Evolutionary conservation across 1,284 basidiomycete genomes (phyloP), one percentile per base, ranked within the genome.

Genomic region (Tylopilus sp.): DNA sequence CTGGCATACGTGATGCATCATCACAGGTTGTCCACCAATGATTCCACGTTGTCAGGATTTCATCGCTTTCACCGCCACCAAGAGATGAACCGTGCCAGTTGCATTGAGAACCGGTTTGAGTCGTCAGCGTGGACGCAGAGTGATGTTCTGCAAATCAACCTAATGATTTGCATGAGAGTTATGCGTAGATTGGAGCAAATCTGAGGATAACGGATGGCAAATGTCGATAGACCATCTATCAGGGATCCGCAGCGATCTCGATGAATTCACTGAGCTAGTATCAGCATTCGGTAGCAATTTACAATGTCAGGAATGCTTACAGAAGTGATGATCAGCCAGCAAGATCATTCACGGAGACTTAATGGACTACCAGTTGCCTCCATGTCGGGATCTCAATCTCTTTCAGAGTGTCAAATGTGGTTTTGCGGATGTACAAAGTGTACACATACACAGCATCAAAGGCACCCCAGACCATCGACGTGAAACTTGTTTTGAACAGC

Each of bases 1-100:
- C 58, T 74, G 70, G 33, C 33, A 36, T 36, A 71, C 49, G 38
- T 47, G 64, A 15, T 12, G 72, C 55, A 62, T 59, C 60, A 41
- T 60, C 62, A 74, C 62, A 54, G 53, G 51, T 57, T 60, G 66
- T 52, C 61, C 63, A 36, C 10, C 10, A 36, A 10, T 10, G 57
- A n/a, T 33, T 47, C 53, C 56, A 56, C n/a, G 53, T 26, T 32
- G 52, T 26, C 47, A 51, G 8, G 36, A 39, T 18, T 29, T 60
- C 53, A 19, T 53, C 29, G 32, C 19, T 26, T 29, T 36, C 18
- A 36, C 19, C 57, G 24, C 62, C 57, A 44, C 53, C 41, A 15
- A n/a, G 53, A 61, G 55, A 60, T 54, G 58, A 72, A 66, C 62
- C 70, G 13, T 52, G 55, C 38, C 12, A 24, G 26, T 57, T 39